Evolutionary conservation across 768 basidiomycete genomes (phyloP), one percentile per base, ranked within the genome.

Genomic region (Boletus huronensis): DNA sequence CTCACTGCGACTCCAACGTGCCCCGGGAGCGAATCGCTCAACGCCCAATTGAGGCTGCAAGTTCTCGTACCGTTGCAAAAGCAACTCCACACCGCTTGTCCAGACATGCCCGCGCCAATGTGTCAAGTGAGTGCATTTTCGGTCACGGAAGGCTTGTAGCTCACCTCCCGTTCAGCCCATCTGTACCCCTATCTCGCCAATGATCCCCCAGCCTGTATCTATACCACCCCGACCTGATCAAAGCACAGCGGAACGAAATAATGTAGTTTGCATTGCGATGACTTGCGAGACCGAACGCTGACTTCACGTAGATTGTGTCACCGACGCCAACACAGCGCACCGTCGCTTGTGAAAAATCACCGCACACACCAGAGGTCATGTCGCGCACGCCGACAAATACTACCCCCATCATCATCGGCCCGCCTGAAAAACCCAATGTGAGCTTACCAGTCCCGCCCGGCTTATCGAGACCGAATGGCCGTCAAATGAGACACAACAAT

Each of bases 391-490:
- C 57, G 4, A 45, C 44, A 4, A 29, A 40, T 21, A 19, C 40
- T 16, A 32, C 16, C 2, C 2, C 13, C 9, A 6, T 16, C 9
- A 6, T 16, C 19, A 17, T 9, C 5, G 46, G 28, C 3, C n/a
- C 53, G 8, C 21, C 45, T 5, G 28, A 25, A 19, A 45, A 48
- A 13, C 26, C 8, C 14, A 38, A n/a, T 14, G 52, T 34, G 11
- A 57, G 16, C 32, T 25, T 60, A 21, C 52, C 61, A n/a, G 16
- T 46, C 17, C 55, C 65, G 0, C 54, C 66, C 1, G 58, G 57
- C 31, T 25, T 60, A 11, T 2, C 58, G 7, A 54, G 16, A 23
- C 58, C 46, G 8, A 21, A 2, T 40, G 19, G 17, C 10, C 54
- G 44, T 42, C n/a, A 34, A 38, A 38, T 5, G 31, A 16, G 13